Percentiles rank a stretch among this genome's conserved stretches.
Evolutionary conservation across 805 yeast genomes (phyloP).

Genomic region (Yarrowia sp.): DNA sequence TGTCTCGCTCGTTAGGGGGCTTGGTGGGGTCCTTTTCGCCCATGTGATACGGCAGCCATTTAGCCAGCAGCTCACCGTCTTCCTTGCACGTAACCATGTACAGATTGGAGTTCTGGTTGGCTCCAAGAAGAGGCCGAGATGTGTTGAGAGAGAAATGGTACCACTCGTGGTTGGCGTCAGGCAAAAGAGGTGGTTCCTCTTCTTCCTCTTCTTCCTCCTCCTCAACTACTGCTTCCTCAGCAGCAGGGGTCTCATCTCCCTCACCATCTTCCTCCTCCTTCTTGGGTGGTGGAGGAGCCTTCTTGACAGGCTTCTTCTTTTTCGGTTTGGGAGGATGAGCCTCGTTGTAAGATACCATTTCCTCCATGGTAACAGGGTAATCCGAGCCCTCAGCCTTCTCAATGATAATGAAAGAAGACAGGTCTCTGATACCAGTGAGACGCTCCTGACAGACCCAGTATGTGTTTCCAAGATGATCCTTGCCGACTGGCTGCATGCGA

Average conservation of each 20-base stretch:
- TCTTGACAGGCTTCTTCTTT: constrained; percentile 14
- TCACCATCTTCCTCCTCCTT: not conserved
- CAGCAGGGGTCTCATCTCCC: not conserved
- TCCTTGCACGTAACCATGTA: constrained; percentile 19
- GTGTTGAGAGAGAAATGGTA: constrained; percentile 20
- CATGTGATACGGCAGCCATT: constrained; percentile 23
- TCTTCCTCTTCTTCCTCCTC: not conserved
- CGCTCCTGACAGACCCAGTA: constrained; percentile 25
- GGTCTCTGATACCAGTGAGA: constrained; percentile 11
- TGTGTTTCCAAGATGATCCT: constrained; percentile 19
- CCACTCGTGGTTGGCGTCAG: constrained; percentile 10
- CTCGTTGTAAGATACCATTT: constrained; percentile 8
- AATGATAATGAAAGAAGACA: constrained; percentile 5
- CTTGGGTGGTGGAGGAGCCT: not conserved
- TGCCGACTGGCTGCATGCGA: constrained; percentile 17
- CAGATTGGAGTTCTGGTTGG: not conserved
- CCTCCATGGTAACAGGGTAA: constrained; percentile 16
- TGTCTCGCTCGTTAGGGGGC: constrained; percentile 26
- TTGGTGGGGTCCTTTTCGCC: constrained; percentile 26
- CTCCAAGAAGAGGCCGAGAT: constrained; percentile 9
- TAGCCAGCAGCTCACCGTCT: constrained; percentile 24
- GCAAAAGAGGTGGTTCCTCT: not conserved
- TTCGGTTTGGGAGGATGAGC: constrained; percentile 6
- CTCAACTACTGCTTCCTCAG: not conserved
- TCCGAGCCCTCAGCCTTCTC: constrained; percentile 3